Conservation (phyloP, 2,329 filamentous ascomycete species). For the Pseudovirgaria hyperparasitica region DNA sequence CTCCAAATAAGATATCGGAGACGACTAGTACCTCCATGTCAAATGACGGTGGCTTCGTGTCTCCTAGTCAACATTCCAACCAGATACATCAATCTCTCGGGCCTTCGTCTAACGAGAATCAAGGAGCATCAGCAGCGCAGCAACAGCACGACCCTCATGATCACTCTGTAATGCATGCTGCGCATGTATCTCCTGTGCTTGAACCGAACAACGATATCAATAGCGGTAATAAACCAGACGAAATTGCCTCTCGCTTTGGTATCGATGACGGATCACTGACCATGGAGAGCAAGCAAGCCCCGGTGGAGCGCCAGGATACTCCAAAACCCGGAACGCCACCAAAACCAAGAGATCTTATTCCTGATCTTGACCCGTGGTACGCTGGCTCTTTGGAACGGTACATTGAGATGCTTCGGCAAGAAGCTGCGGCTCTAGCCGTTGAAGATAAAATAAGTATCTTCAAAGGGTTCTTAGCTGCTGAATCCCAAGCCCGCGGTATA, state of each 20-base stretch:
- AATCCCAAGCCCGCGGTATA: conserved; percentile 26
- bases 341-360: conserved; percentile 26
- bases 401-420: conserved; percentile 40
- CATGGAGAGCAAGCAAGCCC: conserved; percentile 11
- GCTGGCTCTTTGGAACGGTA: conserved; percentile 42
- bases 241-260: not conserved
- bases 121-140: too few species aligned
- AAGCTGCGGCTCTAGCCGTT: conserved; percentile 34
- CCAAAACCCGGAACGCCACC: conserved; percentile 6
- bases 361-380: conserved; percentile 45
- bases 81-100: too few species aligned
- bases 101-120: too few species aligned
- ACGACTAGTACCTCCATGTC: too few species aligned
- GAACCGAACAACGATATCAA: not conserved
- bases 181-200: not conserved
- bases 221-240: not conserved
- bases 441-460: conserved; percentile 42
- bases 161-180: not conserved
- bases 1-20: too few species aligned
- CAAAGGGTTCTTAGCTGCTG: conserved; percentile 31
- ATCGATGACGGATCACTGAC: too few species aligned
- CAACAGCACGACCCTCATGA: too few species aligned
- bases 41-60: too few species aligned
- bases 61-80: too few species aligned
- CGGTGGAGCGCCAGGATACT: conserved; percentile 13